Conservation (phyloP, 305 asterid genomes). For the Solanum hybrid region DNA sequence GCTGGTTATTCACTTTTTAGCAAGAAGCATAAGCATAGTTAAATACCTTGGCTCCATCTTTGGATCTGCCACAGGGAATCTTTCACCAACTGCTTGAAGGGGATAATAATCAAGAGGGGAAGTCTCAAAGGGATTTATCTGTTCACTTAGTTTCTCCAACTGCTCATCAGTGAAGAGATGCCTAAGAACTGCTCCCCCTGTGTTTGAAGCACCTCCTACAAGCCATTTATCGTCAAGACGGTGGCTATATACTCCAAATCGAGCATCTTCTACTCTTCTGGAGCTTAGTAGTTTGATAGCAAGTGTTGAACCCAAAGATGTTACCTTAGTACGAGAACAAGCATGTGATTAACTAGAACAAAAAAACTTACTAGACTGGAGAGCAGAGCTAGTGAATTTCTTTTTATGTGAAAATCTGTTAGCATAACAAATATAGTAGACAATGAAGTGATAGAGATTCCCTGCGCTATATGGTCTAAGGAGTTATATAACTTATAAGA, state of each 20-base stretch:
- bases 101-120: slow-evolving; percentile 85
- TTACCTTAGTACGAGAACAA: slow-evolving; percentile 39
- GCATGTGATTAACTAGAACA: background rate
- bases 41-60: slow-evolving; percentile 70
- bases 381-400: background rate
- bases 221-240: slow-evolving; percentile 94
- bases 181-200: slow-evolving; percentile 93
- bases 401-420: background rate
- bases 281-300: slow-evolving; percentile 94
- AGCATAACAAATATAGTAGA: background rate
- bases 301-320: slow-evolving; percentile 90
- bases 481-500: background rate
- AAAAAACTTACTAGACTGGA: background rate
- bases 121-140: slow-evolving; percentile 53
- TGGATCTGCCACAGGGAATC: slow-evolving; percentile 80
- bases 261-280: slow-evolving; percentile 75
- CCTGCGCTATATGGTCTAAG: background rate
- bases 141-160: slow-evolving; percentile 53
- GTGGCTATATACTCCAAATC: slow-evolving; percentile 90
- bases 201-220: slow-evolving; percentile 98
- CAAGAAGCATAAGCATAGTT: background rate
- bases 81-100: slow-evolving; percentile 60
- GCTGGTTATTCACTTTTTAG: background rate
- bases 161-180: slow-evolving; percentile 67
- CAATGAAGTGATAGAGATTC: background rate